phyloP scores from a whole-genome alignment of 371 early-diverging fungal species.

The Actinomortierella ambigua region DNA sequence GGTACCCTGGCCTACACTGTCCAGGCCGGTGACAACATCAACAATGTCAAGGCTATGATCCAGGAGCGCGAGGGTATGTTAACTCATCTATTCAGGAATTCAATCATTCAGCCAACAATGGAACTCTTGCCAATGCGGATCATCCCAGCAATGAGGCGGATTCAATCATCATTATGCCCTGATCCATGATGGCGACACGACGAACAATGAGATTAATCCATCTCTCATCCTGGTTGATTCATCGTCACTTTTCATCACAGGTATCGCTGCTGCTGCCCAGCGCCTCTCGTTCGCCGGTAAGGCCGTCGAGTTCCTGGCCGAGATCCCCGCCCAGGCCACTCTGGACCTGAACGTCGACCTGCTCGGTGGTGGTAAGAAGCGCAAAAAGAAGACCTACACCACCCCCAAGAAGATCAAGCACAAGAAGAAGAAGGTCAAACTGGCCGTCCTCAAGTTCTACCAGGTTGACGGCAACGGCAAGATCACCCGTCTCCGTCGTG shows the following conservation, averaged over 20 bases:
- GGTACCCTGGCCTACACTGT: conserved; percentile 88
- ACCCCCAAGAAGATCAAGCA: conserved; percentile 99
- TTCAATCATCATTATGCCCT: neutral
- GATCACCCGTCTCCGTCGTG: conserved; percentile 97
- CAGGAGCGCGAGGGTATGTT: conserved; percentile 87
- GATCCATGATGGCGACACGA: conserved; percentile 2
- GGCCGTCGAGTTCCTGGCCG: conserved; percentile 85
- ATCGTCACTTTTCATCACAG: conserved; percentile 28
- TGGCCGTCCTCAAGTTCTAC: conserved; percentile 97
- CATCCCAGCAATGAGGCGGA: neutral
- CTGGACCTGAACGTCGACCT: conserved; percentile 81
- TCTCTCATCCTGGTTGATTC: conserved; percentile 3
- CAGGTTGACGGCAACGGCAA: conserved; percentile 97
- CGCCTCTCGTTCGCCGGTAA: conserved; percentile 94
- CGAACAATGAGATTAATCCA: neutral
- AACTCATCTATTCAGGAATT: neutral
- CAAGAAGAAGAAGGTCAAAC: conserved; percentile 98
- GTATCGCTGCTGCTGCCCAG: conserved; percentile 92
- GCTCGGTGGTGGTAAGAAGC: conserved; percentile 96
- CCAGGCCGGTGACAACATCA: conserved; percentile 74
- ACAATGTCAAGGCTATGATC: conserved; percentile 87
- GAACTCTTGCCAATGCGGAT: neutral
- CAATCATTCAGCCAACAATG: neutral
- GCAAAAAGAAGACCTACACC: conserved; percentile 99
- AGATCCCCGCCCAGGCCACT: conserved; percentile 91